Percentiles rank a stretch among this genome's conserved stretches.
Conservation (phyloP, 306 rosid species). For the Quercus robur region DNA sequence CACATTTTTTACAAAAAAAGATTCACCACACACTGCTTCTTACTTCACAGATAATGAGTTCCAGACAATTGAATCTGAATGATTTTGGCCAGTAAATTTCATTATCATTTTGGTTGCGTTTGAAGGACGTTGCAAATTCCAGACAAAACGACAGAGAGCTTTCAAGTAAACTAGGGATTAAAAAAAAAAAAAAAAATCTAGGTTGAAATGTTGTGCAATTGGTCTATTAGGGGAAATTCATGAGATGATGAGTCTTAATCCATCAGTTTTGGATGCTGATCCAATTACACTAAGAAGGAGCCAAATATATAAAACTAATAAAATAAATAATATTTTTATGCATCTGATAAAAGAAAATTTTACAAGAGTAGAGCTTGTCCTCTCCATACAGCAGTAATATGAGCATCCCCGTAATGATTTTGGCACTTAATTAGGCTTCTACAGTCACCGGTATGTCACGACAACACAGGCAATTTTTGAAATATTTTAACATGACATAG, state of each 20-base stretch:
- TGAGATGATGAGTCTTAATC: background rate
- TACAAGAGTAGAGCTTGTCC: background rate
- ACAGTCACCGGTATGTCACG: no score
- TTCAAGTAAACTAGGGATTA: no score
- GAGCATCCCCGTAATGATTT: background rate
- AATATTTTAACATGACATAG: no score
- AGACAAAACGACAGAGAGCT: no score
- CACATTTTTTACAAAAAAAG: background rate
- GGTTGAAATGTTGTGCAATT: no score
- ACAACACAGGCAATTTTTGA: no score
- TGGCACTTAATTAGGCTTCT: no score
- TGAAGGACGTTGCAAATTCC: no score
- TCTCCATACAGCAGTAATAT: background rate
- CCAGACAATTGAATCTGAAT: background rate
- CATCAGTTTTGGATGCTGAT: background rate
- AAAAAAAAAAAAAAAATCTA: no score
- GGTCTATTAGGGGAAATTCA: no score
- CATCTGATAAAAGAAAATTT: background rate
- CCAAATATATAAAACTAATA: background rate
- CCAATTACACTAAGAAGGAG: background rate
- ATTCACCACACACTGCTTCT: background rate
- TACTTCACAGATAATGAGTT: background rate
- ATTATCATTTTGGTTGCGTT: background rate
- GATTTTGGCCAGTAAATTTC: background rate
- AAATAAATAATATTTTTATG: background rate